Evolutionary conservation across 1,139 yeast species (phyloP).

Genomic region (Taphrina confusa): DNA sequence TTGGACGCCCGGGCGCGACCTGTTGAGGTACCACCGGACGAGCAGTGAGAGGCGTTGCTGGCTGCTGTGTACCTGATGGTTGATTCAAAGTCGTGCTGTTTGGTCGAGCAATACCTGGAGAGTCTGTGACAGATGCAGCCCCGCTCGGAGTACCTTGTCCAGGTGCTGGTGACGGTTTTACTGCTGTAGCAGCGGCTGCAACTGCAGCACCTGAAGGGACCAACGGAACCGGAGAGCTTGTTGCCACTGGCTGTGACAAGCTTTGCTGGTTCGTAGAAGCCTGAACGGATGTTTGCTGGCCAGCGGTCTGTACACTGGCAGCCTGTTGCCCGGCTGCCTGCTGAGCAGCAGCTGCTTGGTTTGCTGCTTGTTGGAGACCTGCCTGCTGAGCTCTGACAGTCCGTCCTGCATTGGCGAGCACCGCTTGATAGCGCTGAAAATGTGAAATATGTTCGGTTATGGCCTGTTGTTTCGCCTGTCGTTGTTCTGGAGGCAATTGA

Average conservation of each 20-base stretch:
- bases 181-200: constrained; percentile 28
- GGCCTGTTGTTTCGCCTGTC: constrained; percentile 36
- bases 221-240: constrained; percentile 3
- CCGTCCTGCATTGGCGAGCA: constrained; percentile 21
- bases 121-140: constrained; percentile 43
- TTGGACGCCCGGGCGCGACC: constrained; percentile 35
- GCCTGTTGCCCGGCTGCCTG: background rate
- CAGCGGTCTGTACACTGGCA: constrained; percentile 8
- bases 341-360: constrained; percentile 4
- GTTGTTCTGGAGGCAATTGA: constrained; percentile 19
- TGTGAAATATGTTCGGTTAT: constrained; percentile 35
- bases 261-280: background rate
- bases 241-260: background rate
- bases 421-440: constrained; percentile 34
- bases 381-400: constrained; percentile 32
- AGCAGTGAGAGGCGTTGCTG: constrained; percentile 17
- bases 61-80: constrained; percentile 15
- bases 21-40: constrained; percentile 38
- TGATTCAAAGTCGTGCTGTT: constrained; percentile 34
- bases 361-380: background rate
- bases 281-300: background rate
- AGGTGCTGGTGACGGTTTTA: constrained; percentile 46
- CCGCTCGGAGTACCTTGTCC: constrained; percentile 72
- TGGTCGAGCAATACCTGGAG: constrained; percentile 32
- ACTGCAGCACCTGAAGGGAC: background rate